Percentiles rank a stretch among this genome's conserved stretches.
Conservation (phyloP, 352 stramenopile genomes). For the Pythium insidiosum region DNA sequence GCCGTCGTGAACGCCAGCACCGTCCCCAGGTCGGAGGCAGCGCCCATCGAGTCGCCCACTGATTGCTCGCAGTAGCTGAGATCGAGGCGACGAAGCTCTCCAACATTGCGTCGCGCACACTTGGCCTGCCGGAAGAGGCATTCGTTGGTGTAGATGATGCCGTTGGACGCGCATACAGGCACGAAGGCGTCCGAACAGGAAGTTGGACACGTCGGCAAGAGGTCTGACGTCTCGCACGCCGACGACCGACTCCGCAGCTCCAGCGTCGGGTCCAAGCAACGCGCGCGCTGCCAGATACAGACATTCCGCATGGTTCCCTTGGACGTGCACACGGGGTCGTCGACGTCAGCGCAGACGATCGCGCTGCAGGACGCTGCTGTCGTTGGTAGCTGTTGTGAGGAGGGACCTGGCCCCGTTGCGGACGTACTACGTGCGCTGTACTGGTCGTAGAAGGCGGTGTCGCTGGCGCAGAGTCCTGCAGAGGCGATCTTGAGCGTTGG, state of each 20-base stretch:
- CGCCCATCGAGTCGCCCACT: slow-evolving; percentile 9
- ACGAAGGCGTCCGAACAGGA: slow-evolving; percentile 27
- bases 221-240: slow-evolving; percentile 14
- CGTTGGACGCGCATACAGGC: slow-evolving; percentile 42
- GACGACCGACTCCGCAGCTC: slow-evolving; percentile 13
- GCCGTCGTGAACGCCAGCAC: too few species aligned
- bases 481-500: slow-evolving; percentile 13
- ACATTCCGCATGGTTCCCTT: slow-evolving; percentile 36
- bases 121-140: slow-evolving; percentile 43
- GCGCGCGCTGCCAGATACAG: slow-evolving; percentile 25
- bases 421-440: slow-evolving; percentile 17
- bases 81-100: slow-evolving; percentile 10
- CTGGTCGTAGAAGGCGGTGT: slow-evolving; percentile 17
- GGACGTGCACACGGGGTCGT: slow-evolving; percentile 43
- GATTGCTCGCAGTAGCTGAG: slow-evolving; percentile 13
- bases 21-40: too few species aligned
- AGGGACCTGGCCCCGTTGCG: neutral
- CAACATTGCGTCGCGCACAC: slow-evolving; percentile 18
- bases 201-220: slow-evolving; percentile 22
- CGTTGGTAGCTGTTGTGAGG: too few species aligned
- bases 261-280: slow-evolving; percentile 16
- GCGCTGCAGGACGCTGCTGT: slow-evolving; percentile 5
- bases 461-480: slow-evolving; percentile 19
- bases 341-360: slow-evolving; percentile 27
- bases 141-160: slow-evolving; percentile 41